phyloP scores from a whole-genome alignment of 257 asterid genomes.

The Petunia axillaris region DNA sequence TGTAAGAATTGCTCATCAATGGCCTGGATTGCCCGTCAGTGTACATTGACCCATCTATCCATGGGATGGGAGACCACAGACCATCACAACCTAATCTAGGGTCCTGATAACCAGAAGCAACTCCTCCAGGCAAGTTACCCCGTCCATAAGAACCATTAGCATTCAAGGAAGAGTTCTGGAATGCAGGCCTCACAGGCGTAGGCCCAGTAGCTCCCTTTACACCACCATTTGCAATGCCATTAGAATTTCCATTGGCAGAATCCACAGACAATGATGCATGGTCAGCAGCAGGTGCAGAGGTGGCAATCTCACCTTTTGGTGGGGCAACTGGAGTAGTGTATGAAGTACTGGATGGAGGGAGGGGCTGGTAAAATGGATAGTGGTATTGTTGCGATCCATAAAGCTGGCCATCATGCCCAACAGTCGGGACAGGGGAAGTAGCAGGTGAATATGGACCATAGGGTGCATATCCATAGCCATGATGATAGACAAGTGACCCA shows the following conservation, averaged over 20 bases:
- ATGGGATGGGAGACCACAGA: conserved; percentile 56
- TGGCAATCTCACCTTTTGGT: conserved; percentile 59
- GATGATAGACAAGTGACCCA: conserved; percentile 66
- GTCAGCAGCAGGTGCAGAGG: conserved; percentile 52
- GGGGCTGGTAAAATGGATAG: conserved; percentile 73
- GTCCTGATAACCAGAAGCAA: conserved; percentile 62
- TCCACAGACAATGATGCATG: conserved; percentile 57
- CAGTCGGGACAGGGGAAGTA: conserved; percentile 59
- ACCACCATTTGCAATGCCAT: conserved; percentile 51
- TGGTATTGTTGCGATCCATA: conserved; percentile 81
- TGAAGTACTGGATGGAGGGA: conserved; percentile 46
- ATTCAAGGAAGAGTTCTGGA: conserved; percentile 49
- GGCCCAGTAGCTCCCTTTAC: conserved; percentile 53
- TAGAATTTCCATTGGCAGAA: conserved; percentile 57
- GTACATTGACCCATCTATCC: conserved; percentile 62
- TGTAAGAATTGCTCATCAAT: conserved; percentile 45
- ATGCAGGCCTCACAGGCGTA: conserved; percentile 33
- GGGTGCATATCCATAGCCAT: conserved; percentile 64
- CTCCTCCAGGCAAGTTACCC: conserved; percentile 57
- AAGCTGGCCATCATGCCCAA: conserved; percentile 75
- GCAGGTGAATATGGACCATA: conserved; percentile 75
- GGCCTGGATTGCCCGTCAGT: conserved; percentile 64
- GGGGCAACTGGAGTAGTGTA: conserved; percentile 45
- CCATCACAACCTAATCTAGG: conserved; percentile 67
- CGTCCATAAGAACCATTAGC: conserved; percentile 51